A percentile compares a stretch with the other conserved stretches of the same genome.
These are phyloP conservation scores for Suillus subaureus DNA, from an alignment of 768 basidiomycete genomes.

Conservation along the genomic window DNA sequence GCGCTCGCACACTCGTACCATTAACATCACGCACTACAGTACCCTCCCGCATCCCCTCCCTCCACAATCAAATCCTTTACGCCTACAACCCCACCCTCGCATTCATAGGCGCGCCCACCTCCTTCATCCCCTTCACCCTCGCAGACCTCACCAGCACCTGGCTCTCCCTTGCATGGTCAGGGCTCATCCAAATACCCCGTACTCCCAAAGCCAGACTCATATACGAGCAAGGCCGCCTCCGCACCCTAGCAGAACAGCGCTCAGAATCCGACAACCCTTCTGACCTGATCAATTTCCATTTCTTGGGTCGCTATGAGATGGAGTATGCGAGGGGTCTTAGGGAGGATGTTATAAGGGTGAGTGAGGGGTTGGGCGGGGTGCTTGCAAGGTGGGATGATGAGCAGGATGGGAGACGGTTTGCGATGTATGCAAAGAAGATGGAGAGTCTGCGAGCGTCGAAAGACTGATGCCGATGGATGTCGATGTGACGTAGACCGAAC, in stretches of 20 bases:
- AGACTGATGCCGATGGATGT: background rate
- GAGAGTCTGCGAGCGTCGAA: slow-evolving; percentile 21
- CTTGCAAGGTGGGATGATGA: slow-evolving; percentile 30
- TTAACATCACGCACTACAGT: slow-evolving; percentile 30
- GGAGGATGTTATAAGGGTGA: slow-evolving; percentile 18
- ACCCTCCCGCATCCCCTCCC: slow-evolving; percentile 44
- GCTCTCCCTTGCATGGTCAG: slow-evolving; percentile 46
- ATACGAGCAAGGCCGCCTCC: slow-evolving; percentile 41
- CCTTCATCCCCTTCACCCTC: slow-evolving; percentile 50
- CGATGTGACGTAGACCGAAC: background rate
- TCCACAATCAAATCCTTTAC: slow-evolving; percentile 50
- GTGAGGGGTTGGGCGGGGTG: slow-evolving; percentile 18
- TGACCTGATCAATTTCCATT: slow-evolving; percentile 28
- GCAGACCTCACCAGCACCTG: slow-evolving; percentile 53
- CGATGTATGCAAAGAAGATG: slow-evolving; percentile 30
- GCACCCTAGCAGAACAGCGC: slow-evolving; percentile 21
- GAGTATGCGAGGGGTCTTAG: slow-evolving; percentile 23
- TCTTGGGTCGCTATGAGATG: slow-evolving; percentile 22
- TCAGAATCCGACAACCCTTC: slow-evolving; percentile 28
- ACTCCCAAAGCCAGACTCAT: slow-evolving; percentile 35
- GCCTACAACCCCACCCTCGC: slow-evolving; percentile 48
- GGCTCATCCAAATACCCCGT: slow-evolving; percentile 35
- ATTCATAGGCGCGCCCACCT: slow-evolving; percentile 45
- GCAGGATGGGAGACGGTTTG: slow-evolving; percentile 27
- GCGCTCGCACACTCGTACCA: slow-evolving; percentile 19